A percentile compares a stretch with the other conserved stretches of the same genome.
Conservation (phyloP, 768 basidiomycete genomes). For the Agrocybe praecox region DNA sequence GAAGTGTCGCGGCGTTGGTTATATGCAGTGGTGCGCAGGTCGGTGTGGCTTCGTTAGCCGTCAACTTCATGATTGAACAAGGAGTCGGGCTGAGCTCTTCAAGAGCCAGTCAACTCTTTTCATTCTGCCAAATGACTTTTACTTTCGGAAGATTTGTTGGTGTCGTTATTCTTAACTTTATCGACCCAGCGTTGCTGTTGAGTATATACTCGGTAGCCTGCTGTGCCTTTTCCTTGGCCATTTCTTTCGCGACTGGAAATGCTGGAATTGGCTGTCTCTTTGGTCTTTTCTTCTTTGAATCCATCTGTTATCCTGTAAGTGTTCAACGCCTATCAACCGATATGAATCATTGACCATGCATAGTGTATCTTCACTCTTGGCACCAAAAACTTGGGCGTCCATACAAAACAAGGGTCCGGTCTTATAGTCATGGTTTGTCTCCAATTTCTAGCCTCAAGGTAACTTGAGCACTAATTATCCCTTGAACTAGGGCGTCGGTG, state of each 20-base stretch:
- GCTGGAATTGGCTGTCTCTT: slow-evolving; percentile 65
- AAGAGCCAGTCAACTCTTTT: slow-evolving; percentile 64
- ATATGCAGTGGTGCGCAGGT: slow-evolving; percentile 59
- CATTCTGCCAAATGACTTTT: slow-evolving; percentile 73
- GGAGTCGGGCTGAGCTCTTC: slow-evolving; percentile 53
- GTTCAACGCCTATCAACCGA: not conserved
- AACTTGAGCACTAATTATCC: no score
- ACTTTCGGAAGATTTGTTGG: slow-evolving; percentile 55
- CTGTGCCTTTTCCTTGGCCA: slow-evolving; percentile 50
- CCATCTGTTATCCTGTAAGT: slow-evolving; percentile 68
- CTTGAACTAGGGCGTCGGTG: slow-evolving; percentile 47
- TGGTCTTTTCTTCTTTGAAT: slow-evolving; percentile 73
- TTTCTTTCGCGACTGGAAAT: slow-evolving; percentile 51
- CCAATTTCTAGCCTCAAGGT: not conserved
- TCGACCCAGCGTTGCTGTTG: slow-evolving; percentile 69
- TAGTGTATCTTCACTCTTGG: slow-evolving; percentile 66
- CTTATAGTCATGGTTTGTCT: slow-evolving; percentile 59
- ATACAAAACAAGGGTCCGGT: slow-evolving; percentile 64
- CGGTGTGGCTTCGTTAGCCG: slow-evolving; percentile 64
- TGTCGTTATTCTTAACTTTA: slow-evolving; percentile 13
- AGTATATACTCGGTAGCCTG: slow-evolving; percentile 54
- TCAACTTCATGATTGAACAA: slow-evolving; percentile 72
- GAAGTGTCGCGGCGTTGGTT: not conserved
- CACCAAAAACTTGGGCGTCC: slow-evolving; percentile 62
- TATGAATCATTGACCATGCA: not conserved